Evolutionary conservation across 306 rosid genomes (phyloP), one percentile per base, ranked within the genome.

Genomic region (Elaeagnus macrophylla): DNA sequence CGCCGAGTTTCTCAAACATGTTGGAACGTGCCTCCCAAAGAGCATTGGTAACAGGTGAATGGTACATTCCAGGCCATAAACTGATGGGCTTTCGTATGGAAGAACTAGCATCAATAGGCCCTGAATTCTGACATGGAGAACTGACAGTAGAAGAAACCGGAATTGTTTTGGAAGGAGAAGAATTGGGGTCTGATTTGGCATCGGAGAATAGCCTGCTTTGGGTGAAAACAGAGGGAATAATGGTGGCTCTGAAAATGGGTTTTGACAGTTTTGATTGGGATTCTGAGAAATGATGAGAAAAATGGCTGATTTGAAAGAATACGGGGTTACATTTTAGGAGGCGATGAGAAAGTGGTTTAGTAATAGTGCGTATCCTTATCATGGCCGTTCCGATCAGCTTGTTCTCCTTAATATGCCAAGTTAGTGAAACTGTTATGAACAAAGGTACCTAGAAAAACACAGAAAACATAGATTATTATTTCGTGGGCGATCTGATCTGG

Each of bases 11-110:
- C 52, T 76, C 88, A 46, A 70, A 71, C 3, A 82, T 69, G 52
- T 42, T 56, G 41, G 94, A 77, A 74, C 96, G 77, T 1, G 94
- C 96, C 68, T 88, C 90, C 96, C 96, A 88, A 0, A 88, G 83
- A 47, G 96, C 96, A 54, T 77, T 77, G 10, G 87, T 88, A 8
- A 81, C 94, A 6, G 94, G 94, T 7, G 96, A 84, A 59, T 80
- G 84, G 65, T 73, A 73, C 80, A 75, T 73, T 32, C 94, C 96
- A 0, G 90, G 96, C 90, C 94, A 81, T 38, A 81, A 60, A 57
- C 66, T 65, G 61, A 81, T 48, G 6, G 89, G 89, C 65, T 81
- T 87, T 25, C 86, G 68, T 66, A 81, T 81, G 1, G 90, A 75
- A 64, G 87, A 77, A 1, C 85, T 75, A 5, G 88, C 94, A 64